Evolutionary conservation across 768 basidiomycete genomes (phyloP).

Genomic region (Psilocybe subaeruginosa): DNA sequence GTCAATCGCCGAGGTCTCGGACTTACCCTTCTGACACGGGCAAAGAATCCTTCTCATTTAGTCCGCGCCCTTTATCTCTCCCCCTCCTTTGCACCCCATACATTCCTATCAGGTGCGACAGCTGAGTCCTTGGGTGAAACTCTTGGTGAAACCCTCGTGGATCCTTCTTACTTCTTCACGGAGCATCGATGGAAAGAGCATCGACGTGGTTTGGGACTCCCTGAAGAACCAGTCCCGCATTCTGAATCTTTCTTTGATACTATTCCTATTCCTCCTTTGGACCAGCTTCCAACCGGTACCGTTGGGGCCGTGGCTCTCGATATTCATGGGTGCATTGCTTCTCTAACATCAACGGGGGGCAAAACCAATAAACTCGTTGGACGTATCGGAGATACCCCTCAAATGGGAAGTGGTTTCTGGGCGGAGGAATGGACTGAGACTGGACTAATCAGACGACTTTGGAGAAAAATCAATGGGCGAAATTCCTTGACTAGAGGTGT

Average conservation of each 20-base stretch:
- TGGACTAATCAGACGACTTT: constrained; percentile 36
- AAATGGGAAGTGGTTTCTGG: constrained; percentile 82
- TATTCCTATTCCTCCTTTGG: constrained; percentile 34
- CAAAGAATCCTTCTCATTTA: constrained; percentile 75
- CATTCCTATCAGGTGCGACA: constrained; percentile 67
- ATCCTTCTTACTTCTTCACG: constrained; percentile 82
- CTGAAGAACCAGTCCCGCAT: constrained; percentile 61
- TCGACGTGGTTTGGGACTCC: constrained; percentile 70
- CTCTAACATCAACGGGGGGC: constrained; percentile 81
- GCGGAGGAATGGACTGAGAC: constrained; percentile 70
- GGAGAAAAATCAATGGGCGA: constrained; percentile 26
- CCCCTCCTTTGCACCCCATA: constrained; percentile 63
- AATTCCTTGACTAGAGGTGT: constrained; percentile 42
- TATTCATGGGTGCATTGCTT: constrained; percentile 69
- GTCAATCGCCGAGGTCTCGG: constrained; percentile 63
- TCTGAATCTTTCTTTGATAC: not conserved
- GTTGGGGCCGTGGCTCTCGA: constrained; percentile 88
- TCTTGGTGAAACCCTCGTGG: constrained; percentile 61
- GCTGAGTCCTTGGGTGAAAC: constrained; percentile 64
- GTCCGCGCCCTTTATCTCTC: constrained; percentile 71
- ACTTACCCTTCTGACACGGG: constrained; percentile 64
- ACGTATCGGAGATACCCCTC: constrained; percentile 82
- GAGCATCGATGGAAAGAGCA: constrained; percentile 78
- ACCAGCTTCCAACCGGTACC: constrained; percentile 73
- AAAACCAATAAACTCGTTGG: constrained; percentile 84